These are phyloP conservation scores for Chlamydomonas schloesseri DNA, from an alignment of 139 green algal species.

Conservation along the genomic window DNA sequence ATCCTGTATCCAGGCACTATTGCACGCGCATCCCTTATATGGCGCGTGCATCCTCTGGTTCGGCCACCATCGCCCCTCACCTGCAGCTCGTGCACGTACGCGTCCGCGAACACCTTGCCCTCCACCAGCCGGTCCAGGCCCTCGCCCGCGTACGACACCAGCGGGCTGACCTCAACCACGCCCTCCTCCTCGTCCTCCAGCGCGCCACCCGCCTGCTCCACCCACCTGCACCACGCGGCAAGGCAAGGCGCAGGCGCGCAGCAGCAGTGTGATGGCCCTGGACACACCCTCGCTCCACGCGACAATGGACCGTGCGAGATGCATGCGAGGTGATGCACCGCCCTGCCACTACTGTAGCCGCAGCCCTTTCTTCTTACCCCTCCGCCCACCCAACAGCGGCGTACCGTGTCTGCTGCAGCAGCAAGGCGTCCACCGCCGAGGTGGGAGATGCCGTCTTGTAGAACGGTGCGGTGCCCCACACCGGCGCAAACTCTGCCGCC, in stretches of 20 bases:
- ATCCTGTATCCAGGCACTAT: background rate
- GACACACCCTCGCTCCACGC: too few species aligned
- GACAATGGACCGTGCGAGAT: too few species aligned
- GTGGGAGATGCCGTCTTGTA: constrained; percentile 35
- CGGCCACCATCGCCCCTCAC: background rate
- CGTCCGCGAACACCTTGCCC: constrained; percentile 36
- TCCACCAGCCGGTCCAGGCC: constrained; percentile 46
- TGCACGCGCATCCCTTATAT: too few species aligned
- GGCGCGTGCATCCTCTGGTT: too few species aligned
- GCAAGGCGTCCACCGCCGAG: constrained; percentile 45
- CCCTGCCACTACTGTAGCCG: too few species aligned
- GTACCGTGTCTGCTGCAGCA: constrained; percentile 57
- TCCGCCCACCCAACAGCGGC: too few species aligned
- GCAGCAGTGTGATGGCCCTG: too few species aligned
- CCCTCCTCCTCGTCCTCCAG: constrained; percentile 41
- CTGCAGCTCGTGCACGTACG: constrained; percentile 55
- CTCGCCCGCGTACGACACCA: constrained; percentile 58
- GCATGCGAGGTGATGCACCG: too few species aligned
- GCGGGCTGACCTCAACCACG: constrained; percentile 53
- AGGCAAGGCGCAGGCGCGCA: too few species aligned
- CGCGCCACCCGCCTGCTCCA: constrained; percentile 23
- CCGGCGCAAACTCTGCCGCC: constrained; percentile 46
- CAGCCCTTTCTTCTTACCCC: too few species aligned
- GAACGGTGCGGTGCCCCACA: constrained; percentile 54
- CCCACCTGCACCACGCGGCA: constrained; percentile 43